phyloP scores from a whole-genome alignment of 129 eudicot species.

The Heracleum sosnowskyi region DNA sequence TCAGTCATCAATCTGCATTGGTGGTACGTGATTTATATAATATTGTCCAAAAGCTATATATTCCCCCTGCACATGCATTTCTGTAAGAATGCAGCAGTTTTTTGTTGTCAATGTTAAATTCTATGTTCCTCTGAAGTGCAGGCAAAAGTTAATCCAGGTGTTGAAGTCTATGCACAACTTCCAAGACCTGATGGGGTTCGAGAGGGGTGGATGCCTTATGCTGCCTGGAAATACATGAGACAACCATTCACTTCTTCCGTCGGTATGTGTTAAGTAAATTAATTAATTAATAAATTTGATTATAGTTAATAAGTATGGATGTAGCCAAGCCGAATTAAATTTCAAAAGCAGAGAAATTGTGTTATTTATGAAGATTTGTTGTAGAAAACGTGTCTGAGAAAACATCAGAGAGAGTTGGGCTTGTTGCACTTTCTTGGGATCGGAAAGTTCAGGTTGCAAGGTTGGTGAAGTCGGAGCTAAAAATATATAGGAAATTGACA shows the following conservation, averaged over 20 bases:
- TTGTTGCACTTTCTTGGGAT: constrained; percentile 97
- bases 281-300: neutral
- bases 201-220: constrained; percentile 92
- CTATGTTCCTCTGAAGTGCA: constrained; percentile 17
- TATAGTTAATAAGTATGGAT: neutral
- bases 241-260: constrained; percentile 38
- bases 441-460: constrained; percentile 78
- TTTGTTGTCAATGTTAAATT: constrained; percentile 11
- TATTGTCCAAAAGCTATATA: constrained; percentile 16
- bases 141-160: constrained; percentile 68
- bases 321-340: neutral
- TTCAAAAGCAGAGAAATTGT: neutral
- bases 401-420: constrained; percentile 45
- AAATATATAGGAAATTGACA: constrained; percentile 63
- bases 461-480: constrained; percentile 72
- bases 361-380: neutral
- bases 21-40: constrained; percentile 60
- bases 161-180: constrained; percentile 69
- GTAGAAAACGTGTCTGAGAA: constrained; percentile 49
- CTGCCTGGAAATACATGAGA: constrained; percentile 80
- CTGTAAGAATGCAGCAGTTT: neutral
- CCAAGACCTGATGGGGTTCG: constrained; percentile 84
- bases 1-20: constrained; percentile 81
- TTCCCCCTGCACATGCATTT: constrained; percentile 7
- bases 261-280: constrained; percentile 41